A percentile compares a stretch with the other conserved stretches of the same genome.
These are phyloP conservation scores for Lactarius vividus DNA, from an alignment of 768 basidiomycete species.

Conservation along the genomic window DNA sequence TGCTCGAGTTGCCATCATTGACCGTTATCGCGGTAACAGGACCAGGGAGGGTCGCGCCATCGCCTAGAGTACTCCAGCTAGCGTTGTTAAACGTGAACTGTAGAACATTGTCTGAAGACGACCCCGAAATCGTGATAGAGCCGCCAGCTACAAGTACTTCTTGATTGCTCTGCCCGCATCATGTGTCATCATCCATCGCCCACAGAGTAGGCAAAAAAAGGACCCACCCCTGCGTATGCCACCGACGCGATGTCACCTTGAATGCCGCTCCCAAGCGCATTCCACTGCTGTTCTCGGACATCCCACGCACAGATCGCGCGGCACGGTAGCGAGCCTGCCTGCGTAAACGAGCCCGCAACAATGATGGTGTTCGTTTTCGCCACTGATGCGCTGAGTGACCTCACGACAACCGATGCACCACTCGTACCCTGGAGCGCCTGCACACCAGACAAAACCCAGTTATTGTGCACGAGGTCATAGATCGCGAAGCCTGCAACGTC, in stretches of 20 bases:
- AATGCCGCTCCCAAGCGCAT: conserved; percentile 72
- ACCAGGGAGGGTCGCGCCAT: conserved; percentile 66
- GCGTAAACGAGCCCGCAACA: conserved; percentile 84
- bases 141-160: conserved; percentile 79
- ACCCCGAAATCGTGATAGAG: conserved; percentile 64
- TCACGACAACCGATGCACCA: conserved; percentile 59
- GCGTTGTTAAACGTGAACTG: conserved; percentile 66
- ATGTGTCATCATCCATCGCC: conserved; percentile 14
- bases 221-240: conserved; percentile 75
- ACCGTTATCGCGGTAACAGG: conserved; percentile 88
- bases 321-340: conserved; percentile 74
- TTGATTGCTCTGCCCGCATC: conserved; percentile 50
- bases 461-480: conserved; percentile 66
- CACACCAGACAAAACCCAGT: conserved; percentile 59
- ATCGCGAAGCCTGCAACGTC: conserved; percentile 68
- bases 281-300: conserved; percentile 70
- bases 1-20: conserved; percentile 74
- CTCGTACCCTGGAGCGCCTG: conserved; percentile 58
- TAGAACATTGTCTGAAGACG: conserved; percentile 67
- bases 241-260: conserved; percentile 78
- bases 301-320: conserved; percentile 78
- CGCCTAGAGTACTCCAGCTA: conserved; percentile 72
- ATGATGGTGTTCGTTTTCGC: conserved; percentile 62
- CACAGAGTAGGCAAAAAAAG: conserved; percentile 11
- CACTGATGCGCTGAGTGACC: conserved; percentile 63